A percentile compares a stretch with the other conserved stretches of the same genome.
Conservation (phyloP, 495 filamentous ascomycete genomes). For the Trypethelium eluteriae region DNA sequence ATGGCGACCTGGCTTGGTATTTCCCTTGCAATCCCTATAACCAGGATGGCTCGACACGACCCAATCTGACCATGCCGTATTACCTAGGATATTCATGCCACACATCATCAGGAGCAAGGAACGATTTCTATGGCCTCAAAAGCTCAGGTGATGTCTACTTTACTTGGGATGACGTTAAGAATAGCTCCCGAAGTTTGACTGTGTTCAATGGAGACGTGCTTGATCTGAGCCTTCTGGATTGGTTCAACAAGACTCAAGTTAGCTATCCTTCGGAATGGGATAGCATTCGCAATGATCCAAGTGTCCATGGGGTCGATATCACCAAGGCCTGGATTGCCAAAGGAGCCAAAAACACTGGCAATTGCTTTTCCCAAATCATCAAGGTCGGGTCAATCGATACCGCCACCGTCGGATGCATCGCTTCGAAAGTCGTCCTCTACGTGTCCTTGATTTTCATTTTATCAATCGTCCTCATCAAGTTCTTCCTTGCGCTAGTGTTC, state of each 20-base stretch:
- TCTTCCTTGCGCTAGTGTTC: slow-evolving; percentile 82
- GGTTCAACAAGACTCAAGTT: slow-evolving; percentile 87
- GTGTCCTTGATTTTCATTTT: slow-evolving; percentile 90
- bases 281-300: slow-evolving; percentile 65
- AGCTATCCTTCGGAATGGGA: slow-evolving; percentile 69
- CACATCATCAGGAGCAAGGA: slow-evolving; percentile 57
- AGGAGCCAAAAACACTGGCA: slow-evolving; percentile 67
- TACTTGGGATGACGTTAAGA: slow-evolving; percentile 91
- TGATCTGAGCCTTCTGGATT: slow-evolving; percentile 81
- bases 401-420: slow-evolving; percentile 93
- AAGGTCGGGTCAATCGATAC: slow-evolving; percentile 95
- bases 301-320: slow-evolving; percentile 78
- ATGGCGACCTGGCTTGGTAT: slow-evolving; percentile 85
- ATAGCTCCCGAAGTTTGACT: slow-evolving; percentile 77
- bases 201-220: slow-evolving; percentile 91
- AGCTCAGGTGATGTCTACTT: slow-evolving; percentile 75
- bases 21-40: slow-evolving; percentile 89
- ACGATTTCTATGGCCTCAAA: slow-evolving; percentile 61
- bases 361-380: slow-evolving; percentile 85
- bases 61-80: slow-evolving; percentile 64
- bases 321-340: slow-evolving; percentile 75
- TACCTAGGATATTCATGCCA: slow-evolving; percentile 90
- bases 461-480: slow-evolving; percentile 78
- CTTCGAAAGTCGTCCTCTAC: slow-evolving; percentile 93
- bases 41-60: slow-evolving; percentile 77